phyloP scores from a whole-genome alignment of 2,329 filamentous ascomycete genomes.

The Amauroascus niger region DNA sequence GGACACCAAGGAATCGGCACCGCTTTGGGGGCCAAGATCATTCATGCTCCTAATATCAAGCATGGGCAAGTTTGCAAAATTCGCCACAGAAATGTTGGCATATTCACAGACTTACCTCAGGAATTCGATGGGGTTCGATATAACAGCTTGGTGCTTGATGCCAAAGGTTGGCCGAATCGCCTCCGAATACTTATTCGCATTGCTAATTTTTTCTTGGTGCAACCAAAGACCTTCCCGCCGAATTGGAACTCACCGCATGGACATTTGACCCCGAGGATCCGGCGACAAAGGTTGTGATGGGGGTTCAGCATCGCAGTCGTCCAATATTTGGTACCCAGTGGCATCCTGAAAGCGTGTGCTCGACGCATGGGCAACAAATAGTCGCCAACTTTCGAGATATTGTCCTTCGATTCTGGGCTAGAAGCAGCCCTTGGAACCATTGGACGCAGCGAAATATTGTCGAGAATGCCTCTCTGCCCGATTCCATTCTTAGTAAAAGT shows the following conservation, averaged over 20 bases:
- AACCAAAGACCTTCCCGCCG: conserved; percentile 10
- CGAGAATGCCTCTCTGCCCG: conserved; percentile 9
- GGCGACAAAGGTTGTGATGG: conserved; percentile 13
- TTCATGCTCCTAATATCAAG: conserved; percentile 59
- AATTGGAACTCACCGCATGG: conserved; percentile 14
- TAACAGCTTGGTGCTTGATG: conserved; percentile 15
- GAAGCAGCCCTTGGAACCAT: not conserved
- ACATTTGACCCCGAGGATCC: conserved; percentile 15
- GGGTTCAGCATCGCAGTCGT: conserved; percentile 13
- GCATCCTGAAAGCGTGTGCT: conserved; percentile 17
- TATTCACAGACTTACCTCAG: conserved; percentile 52
- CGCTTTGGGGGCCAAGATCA: conserved; percentile 57
- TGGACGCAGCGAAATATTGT: not conserved
- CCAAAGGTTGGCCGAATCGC: conserved; percentile 7
- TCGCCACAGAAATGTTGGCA: conserved; percentile 49
- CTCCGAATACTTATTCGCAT: not conserved
- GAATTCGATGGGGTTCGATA: conserved; percentile 16
- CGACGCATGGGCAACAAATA: conserved; percentile 15
- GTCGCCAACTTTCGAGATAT: conserved; percentile 14
- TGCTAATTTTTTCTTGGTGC: not conserved
- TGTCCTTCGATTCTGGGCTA: conserved; percentile 10
- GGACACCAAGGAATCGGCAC: conserved; percentile 76
- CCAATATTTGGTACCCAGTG: conserved; percentile 16
- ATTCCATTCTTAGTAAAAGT: conserved; percentile 9
- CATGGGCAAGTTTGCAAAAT: conserved; percentile 72